These are phyloP conservation scores for Eutrema heterophyllum DNA, from an alignment of 345 rosid genomes.

Conservation along the genomic window DNA sequence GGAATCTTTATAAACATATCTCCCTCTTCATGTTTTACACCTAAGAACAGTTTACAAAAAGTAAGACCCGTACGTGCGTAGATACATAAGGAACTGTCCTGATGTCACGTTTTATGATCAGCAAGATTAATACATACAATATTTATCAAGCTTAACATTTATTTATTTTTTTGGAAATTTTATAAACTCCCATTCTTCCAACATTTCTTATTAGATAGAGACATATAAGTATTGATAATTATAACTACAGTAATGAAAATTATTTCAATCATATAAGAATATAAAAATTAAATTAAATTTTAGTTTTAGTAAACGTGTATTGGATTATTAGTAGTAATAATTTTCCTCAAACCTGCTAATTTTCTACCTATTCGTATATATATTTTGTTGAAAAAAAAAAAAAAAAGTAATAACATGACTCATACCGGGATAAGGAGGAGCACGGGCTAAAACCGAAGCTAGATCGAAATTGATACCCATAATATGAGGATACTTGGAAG, in stretches of 20 bases:
- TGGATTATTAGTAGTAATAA: no score
- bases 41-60: constrained; percentile 18
- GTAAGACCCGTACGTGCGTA: neutral
- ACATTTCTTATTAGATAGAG: neutral
- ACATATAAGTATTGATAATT: neutral
- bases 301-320: neutral
- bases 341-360: no score
- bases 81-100: neutral
- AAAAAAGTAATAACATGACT: no score
- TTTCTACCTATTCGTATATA: no score
- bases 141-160: neutral
- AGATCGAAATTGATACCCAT: constrained; percentile 46
- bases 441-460: constrained; percentile 10
- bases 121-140: no score
- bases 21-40: constrained; percentile 33
- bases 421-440: constrained; percentile 25
- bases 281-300: neutral
- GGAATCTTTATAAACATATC: constrained; percentile 56
- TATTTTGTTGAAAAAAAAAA: no score
- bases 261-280: neutral
- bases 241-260: neutral
- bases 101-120: neutral
- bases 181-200: neutral
- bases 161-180: neutral
- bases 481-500: constrained; percentile 39